Evolutionary conservation across 164 flowering plant species (phyloP).

Genomic region (Paratinospora sagittata): DNA sequence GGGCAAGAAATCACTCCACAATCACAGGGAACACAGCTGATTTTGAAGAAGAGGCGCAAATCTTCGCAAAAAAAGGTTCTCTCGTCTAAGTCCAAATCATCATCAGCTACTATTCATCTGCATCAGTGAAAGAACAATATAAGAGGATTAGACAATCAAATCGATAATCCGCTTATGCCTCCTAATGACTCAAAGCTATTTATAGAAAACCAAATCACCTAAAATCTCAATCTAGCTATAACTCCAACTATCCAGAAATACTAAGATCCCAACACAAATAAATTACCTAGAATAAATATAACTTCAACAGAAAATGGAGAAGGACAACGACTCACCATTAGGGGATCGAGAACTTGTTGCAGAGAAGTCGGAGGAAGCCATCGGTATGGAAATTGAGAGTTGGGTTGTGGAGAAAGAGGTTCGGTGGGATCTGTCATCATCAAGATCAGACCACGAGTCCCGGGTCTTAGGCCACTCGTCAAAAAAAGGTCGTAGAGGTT

Average conservation of each 20-base stretch:
- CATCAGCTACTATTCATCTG: conserved; percentile 30
- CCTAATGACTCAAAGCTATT: too few relatives aligned
- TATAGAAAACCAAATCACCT: too few relatives aligned
- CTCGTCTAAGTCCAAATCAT: background rate
- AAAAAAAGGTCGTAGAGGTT: conserved; percentile 71
- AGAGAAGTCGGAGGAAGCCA: conserved; percentile 60
- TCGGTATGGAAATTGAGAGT: conserved; percentile 81
- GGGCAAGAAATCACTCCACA: conserved; percentile 6
- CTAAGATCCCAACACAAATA: too few relatives aligned
- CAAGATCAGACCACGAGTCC: conserved; percentile 74
- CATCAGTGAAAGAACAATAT: conserved; percentile 7
- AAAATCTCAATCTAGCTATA: too few relatives aligned
- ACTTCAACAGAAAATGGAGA: too few relatives aligned
- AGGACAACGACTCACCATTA: conserved; percentile 50
- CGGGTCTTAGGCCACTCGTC: conserved; percentile 81
- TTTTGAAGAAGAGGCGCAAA: conserved; percentile 2
- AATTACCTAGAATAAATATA: too few relatives aligned
- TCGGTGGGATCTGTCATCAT: conserved; percentile 56
- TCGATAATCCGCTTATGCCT: too few relatives aligned
- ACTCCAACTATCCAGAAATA: too few relatives aligned
- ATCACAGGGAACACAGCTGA: background rate
- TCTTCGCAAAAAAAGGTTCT: background rate
- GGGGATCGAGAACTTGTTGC: conserved; percentile 58
- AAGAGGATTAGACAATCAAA: background rate
- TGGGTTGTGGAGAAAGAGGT: conserved; percentile 73